Percentiles rank a stretch among this genome's conserved stretches.
Conservation (phyloP, 495 filamentous ascomycete species). For the Platismatia glauca region DNA sequence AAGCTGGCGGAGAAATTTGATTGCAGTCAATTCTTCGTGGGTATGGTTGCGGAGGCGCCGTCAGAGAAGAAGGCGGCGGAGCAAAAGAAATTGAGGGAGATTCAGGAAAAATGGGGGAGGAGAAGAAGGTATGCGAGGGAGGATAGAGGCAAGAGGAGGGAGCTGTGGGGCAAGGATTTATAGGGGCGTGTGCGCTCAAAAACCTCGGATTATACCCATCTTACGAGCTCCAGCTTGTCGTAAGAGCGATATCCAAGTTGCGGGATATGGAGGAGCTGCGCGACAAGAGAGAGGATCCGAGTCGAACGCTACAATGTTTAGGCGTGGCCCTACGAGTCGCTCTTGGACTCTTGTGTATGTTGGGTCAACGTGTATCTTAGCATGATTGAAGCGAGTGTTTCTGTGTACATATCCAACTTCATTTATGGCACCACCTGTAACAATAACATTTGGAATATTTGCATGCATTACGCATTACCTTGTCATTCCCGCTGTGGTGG, state of each 20-base stretch:
- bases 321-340: neutral
- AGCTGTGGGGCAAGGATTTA: slow-evolving; percentile 44
- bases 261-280: neutral
- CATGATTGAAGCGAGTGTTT: neutral
- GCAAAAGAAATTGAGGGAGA: slow-evolving; percentile 48
- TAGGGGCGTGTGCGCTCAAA: neutral
- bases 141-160: slow-evolving; percentile 60
- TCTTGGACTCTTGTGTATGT: neutral
- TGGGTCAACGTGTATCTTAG: neutral
- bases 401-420: slow-evolving; percentile 2
- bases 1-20: slow-evolving; percentile 63
- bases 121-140: slow-evolving; percentile 61
- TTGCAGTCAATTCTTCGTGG: slow-evolving; percentile 70
- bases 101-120: slow-evolving; percentile 65
- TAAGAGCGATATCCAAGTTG: neutral
- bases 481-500: neutral
- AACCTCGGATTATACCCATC: neutral
- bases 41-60: slow-evolving; percentile 41
- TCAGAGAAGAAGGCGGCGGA: slow-evolving; percentile 41
- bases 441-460: neutral
- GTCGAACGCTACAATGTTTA: neutral
- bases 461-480: neutral
- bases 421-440: slow-evolving; percentile 1
- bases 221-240: neutral
- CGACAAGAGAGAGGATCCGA: neutral